Base-by-base conservation (phyloP, 805 yeast species). In the Wilhelminamyces savonicus region DNA sequence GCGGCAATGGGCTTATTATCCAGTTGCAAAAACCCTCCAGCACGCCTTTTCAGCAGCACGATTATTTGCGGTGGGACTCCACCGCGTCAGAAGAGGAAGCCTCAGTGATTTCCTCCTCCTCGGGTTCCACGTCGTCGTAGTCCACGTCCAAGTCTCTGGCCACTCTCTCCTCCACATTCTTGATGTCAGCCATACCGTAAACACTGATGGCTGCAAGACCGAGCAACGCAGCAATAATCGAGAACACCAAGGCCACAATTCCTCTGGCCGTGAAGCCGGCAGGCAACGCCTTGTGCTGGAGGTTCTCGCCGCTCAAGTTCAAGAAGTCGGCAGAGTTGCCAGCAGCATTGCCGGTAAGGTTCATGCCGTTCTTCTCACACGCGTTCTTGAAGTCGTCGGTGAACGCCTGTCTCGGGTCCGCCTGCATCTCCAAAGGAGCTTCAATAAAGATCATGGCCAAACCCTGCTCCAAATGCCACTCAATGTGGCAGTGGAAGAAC, bases 401-500 rank as follows among this genome's bases (percentile, higher is more conserved):
- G 29, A 88, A 51, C 30, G 66, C 66, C 59, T 82, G 83, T 33
- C 66, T 21, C 2, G 29, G 28, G 17, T 39, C 63, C 13, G 55
- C 56, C 55, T 79, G 85, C 28, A 90, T 67, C 33, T 69, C 69
- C 8, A 55, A 43, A 17, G 98, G 98, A 32, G 86, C 95, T 63
- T 90, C 98, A 31, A 90, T 62, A 25, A 92, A 63, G 8, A 70
- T 66, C 32, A 87, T 46, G 9, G 94, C 94, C 47, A 90, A 72
- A 50, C 98, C 98, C 67, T 92, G 97, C 50, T 78, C 72, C 69
- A 90, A 73, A 66, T 92, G 98, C 98, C 98, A 90, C 57, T 92
- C 97, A 50, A 92, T 82, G 57, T 90, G 98, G 62, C 98, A 90
- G 66, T 90, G 98, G 94, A 92, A 92, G 58, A 79, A 75, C 98